These are phyloP conservation scores for Solanum arcanum DNA, from an alignment of 257 asterid species.

Conservation along the genomic window DNA sequence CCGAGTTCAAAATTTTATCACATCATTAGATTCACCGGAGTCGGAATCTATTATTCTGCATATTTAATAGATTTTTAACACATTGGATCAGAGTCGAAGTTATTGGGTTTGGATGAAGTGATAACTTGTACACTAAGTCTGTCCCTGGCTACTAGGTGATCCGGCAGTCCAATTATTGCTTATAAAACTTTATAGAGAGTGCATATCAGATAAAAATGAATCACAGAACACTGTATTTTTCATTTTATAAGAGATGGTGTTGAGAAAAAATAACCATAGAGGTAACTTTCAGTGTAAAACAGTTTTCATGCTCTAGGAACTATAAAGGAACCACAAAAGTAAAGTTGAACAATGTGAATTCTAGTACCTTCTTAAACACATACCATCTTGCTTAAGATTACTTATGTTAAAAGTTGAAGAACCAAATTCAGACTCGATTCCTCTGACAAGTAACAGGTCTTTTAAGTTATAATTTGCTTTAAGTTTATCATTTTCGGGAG, in stretches of 20 bases:
- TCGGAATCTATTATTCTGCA: background rate
- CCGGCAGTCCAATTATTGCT: background rate
- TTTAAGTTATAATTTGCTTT: background rate
- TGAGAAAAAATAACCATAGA: background rate
- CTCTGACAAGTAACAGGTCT: background rate
- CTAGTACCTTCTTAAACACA: background rate
- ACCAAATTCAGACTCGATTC: background rate
- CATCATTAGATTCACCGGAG: background rate
- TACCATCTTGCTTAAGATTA: background rate
- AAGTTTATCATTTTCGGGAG: background rate
- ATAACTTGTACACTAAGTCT: background rate
- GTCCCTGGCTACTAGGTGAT: background rate
- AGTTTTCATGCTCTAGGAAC: background rate
- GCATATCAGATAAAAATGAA: background rate
- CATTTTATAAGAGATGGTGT: background rate
- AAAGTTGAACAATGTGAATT: background rate
- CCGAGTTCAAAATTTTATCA: background rate
- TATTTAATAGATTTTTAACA: background rate
- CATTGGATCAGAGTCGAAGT: background rate
- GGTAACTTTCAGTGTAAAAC: background rate
- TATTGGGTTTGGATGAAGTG: background rate
- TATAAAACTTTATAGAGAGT: background rate
- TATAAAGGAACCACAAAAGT: background rate
- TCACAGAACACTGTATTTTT: background rate
- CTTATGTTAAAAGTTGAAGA: background rate